These are phyloP conservation scores for Ceriops decandra DNA, from an alignment of 345 rosid genomes.

Conservation along the genomic window DNA sequence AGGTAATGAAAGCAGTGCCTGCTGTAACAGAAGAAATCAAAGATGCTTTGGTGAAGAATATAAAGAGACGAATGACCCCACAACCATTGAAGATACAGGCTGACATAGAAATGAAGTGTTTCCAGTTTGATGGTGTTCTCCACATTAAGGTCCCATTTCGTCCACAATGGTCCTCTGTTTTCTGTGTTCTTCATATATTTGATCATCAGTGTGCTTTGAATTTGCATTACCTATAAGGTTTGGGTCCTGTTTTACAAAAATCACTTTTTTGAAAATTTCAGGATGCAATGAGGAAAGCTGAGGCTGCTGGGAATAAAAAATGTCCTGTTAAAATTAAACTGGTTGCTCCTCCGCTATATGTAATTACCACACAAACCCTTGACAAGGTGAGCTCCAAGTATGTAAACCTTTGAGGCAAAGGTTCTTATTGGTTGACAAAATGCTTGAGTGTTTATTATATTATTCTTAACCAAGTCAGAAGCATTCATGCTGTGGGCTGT, in stretches of 20 bases:
- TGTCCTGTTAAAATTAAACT: slow-evolving; percentile 92
- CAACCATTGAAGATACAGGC: slow-evolving; percentile 91
- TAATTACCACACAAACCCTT: slow-evolving; percentile 90
- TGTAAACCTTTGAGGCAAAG: no score
- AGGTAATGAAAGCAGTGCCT: slow-evolving; percentile 75
- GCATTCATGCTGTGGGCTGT: not conserved
- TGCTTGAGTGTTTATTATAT: not conserved
- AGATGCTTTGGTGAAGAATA: slow-evolving; percentile 74
- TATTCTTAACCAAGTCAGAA: not conserved
- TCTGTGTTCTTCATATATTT: not conserved
- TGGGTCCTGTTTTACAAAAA: not conserved
- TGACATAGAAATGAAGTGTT: slow-evolving; percentile 93
- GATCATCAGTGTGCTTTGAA: no score
- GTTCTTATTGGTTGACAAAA: no score
- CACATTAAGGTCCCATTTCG: slow-evolving; percentile 68
- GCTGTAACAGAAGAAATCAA: slow-evolving; percentile 85
- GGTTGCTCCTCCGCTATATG: slow-evolving; percentile 93
- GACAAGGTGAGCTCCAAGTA: slow-evolving; percentile 59
- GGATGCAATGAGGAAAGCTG: slow-evolving; percentile 95
- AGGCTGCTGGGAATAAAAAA: slow-evolving; percentile 75
- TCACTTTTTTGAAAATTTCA: slow-evolving; percentile 28
- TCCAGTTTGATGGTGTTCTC: slow-evolving; percentile 91
- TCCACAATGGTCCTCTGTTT: not conserved
- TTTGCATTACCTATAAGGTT: not conserved
- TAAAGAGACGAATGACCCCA: slow-evolving; percentile 93